phyloP scores from a whole-genome alignment of 2,329 filamentous ascomycete species.

The Fusarium siculi region DNA sequence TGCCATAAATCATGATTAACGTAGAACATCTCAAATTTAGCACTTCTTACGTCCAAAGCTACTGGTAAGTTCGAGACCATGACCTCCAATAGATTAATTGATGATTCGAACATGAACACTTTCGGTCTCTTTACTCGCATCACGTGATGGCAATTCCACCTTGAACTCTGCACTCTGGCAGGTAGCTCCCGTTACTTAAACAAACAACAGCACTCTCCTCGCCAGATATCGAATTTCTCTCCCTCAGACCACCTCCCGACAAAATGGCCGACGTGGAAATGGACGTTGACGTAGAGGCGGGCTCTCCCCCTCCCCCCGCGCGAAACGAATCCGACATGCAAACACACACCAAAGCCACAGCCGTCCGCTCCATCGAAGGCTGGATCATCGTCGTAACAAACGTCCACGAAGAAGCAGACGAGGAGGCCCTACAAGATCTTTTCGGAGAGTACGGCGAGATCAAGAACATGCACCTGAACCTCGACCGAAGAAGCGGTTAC shows the following conservation, averaged over 20 bases:
- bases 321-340: constrained; percentile 72
- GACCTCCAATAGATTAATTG: background rate
- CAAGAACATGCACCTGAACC: constrained; percentile 85
- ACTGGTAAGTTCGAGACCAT: background rate
- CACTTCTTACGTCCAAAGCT: background rate
- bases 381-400: constrained; percentile 91
- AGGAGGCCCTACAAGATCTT: constrained; percentile 83
- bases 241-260: background rate
- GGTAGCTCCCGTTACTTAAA: background rate
- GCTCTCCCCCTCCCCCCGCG: constrained; percentile 52
- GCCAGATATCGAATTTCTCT: background rate
- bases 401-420: constrained; percentile 86
- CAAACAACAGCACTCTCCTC: background rate
- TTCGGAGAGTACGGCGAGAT: constrained; percentile 89
- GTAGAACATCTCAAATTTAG: background rate
- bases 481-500: constrained; percentile 84
- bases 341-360: constrained; percentile 78
- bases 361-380: constrained; percentile 87
- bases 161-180: constrained; percentile 2
- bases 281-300: constrained; percentile 64
- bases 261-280: constrained; percentile 67
- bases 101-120: background rate
- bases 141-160: constrained; percentile 33
- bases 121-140: background rate
- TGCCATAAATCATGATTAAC: background rate